Conservation (phyloP, 2,329 filamentous ascomycete genomes). For the Penicillium oxalicum region DNA sequence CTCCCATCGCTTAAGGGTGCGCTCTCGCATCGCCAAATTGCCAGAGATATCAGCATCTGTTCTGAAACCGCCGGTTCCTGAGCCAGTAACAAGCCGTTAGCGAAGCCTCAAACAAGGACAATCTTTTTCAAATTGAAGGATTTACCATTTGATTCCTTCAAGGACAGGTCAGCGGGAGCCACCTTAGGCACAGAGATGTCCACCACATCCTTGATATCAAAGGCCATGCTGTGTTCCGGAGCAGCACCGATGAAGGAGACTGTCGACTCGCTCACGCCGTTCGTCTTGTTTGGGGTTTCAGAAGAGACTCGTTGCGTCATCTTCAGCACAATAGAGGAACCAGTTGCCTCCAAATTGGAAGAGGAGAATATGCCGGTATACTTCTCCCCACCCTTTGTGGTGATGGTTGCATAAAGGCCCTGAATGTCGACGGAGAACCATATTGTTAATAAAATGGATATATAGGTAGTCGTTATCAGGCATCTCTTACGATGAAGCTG, state of each 20-base stretch:
- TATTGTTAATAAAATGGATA: constrained; percentile 17
- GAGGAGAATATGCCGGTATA: constrained; percentile 58
- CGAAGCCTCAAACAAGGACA: not conserved
- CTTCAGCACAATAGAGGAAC: constrained; percentile 55
- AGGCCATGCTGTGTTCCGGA: constrained; percentile 50
- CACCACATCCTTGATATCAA: constrained; percentile 56
- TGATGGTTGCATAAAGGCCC: constrained; percentile 53
- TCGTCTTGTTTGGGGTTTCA: constrained; percentile 31
- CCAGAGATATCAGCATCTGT: constrained; percentile 87
- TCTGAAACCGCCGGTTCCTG: constrained; percentile 68
- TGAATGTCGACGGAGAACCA: constrained; percentile 23
- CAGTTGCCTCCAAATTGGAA: constrained; percentile 46
- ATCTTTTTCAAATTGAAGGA: not conserved
- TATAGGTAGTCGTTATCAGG: not conserved
- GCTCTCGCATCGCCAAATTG: constrained; percentile 61
- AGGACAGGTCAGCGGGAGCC: constrained; percentile 45
- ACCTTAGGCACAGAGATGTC: constrained; percentile 53
- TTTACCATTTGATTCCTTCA: constrained; percentile 54
- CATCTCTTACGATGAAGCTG: constrained; percentile 51
- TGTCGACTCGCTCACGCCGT: constrained; percentile 38
- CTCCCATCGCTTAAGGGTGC: constrained; percentile 75
- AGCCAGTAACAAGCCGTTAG: not conserved
- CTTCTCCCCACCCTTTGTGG: constrained; percentile 55
- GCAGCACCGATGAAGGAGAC: constrained; percentile 39
- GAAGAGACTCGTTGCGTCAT: constrained; percentile 55